Base-by-base conservation (phyloP, 1,139 yeast species). In the Yamadazyma trypodendri region DNA sequence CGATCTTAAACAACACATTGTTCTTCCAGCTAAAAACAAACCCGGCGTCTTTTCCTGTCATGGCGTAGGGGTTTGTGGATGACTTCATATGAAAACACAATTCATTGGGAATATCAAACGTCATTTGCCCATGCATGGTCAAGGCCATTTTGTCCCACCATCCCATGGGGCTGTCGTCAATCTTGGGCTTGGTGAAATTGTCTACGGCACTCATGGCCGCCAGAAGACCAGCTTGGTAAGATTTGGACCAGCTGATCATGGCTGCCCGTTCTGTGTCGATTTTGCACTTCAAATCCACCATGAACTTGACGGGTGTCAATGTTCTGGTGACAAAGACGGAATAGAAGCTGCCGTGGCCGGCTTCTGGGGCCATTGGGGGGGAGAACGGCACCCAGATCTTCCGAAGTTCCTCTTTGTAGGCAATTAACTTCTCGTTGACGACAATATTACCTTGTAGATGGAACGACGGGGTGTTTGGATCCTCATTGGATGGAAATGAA, bases 91-190 rank as follows among this genome's bases (percentile, higher is more conserved):
- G 78, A 31, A 77, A 60, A 43, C 76, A 67, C 27, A 77, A 56
- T 41, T 78, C 81, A 65, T 55, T 66, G 25, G 54, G 58, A 24
- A 85, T 61, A 44, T 79, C 75, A 68, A 83, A 78, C 8, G 69
- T 61, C 21, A 79, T 63, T 51, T 77, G 79, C 8, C 75, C 77
- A 41, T 68, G 77, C 33, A 60, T 48, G 32, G 60, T 50, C 25
- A 72, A 52, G 0, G 74, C 60, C 17, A 68, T 39, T 37, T 72
- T 72, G 45, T 72, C 85, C 84, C 76, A 84, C 67, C 68, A 84
- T 0, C 97, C 97, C 20, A 89, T 63, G 32, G 87, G 86, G 41
- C 96, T 85, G 16, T 89, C 90, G 56, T 92, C 97, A 12, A 85
- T 68, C 10, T 80, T 82, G 0, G 89, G 87, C 47, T 81, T 84